Evolutionary conservation across 2,329 filamentous ascomycete species (phyloP), one percentile per base, ranked within the genome.

Genomic region (Fusarium hainanense): DNA sequence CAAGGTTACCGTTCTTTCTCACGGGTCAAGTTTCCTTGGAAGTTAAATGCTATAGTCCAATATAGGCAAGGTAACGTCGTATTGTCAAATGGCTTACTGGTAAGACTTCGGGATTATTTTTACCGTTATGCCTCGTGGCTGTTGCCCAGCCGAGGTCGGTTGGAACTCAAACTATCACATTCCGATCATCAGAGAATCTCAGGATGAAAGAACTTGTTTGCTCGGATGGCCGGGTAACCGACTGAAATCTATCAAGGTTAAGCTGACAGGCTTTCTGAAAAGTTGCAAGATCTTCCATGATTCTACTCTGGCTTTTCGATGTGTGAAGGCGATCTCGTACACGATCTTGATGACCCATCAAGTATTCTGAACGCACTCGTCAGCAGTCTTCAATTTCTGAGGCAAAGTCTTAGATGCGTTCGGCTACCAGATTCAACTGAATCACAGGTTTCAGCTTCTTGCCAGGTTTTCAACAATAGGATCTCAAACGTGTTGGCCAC

Each of bases 81-180:
- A 23, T 44, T 44, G 21, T 13, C 3, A n/a, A 13, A n/a, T 23
- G 21, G 32, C 30, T 27, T 16, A 21, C 4, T 63, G 23, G n/a
- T 11, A 42, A 4, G 20, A 40, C n/a, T n/a, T 60, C 48, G 9
- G 34, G 27, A 13, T 27, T 34, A 59, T 49, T 49, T 21, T 43
- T 14, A 21, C 63, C 54, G 63, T 66, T 66, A 48, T 41, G n/a
- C n/a, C 54, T 66, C 54, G 48, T 66, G 61, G 61, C 61, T 43
- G 54, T 46, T 52, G 43, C 54, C 30, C 21, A 49, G 48, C 7
- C 37, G 20, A 37, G 30, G 32, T 23, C 20, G 21, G n/a, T 44
- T 34, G 18, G 49, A 57, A 44, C 44, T 20, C 14, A 44, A 52
- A 34, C 16, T n/a, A 54, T 66, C 61, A 66, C 63, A 66, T 66